phyloP scores from a whole-genome alignment of 345 rosid species.

The Hirschfeldia incana region DNA sequence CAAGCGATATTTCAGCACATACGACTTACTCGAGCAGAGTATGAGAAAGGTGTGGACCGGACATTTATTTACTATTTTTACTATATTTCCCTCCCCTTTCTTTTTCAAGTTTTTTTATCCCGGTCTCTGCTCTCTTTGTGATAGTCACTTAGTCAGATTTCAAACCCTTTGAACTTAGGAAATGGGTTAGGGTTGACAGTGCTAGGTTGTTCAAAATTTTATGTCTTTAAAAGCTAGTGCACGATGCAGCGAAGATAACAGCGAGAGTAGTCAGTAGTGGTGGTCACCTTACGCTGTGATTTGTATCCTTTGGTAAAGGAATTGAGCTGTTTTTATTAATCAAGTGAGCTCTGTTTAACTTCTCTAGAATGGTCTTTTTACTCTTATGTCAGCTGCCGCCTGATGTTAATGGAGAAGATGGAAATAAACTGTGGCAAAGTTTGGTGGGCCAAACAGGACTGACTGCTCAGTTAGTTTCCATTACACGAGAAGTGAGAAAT shows the following conservation, averaged over 20 bases:
- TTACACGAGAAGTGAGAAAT: conserved; percentile 86
- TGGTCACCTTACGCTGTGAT: background rate
- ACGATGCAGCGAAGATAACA: conserved; percentile 4
- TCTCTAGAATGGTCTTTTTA: conserved; percentile 19
- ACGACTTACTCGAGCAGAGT: conserved; percentile 74
- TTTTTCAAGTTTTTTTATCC: background rate
- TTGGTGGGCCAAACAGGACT: conserved; percentile 92
- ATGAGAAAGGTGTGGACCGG: conserved; percentile 63
- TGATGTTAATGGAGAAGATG: conserved; percentile 69
- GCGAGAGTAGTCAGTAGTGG: conserved; percentile 20
- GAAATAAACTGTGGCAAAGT: conserved; percentile 83
- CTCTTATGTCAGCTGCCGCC: conserved; percentile 56
- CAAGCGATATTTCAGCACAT: conserved; percentile 76
- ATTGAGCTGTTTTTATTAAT: conserved; percentile 2
- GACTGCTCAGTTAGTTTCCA: conserved; percentile 92
- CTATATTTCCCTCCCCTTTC: background rate
- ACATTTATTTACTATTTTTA: conserved; percentile 9
- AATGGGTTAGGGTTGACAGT: conserved; percentile 6
- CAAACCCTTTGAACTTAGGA: conserved; percentile 6
- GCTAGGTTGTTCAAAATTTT: background rate
- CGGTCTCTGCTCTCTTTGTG: background rate
- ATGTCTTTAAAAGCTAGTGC: background rate
- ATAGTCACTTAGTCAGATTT: conserved; percentile 6
- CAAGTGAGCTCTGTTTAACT: conserved; percentile 15
- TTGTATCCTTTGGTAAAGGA: background rate